These are phyloP conservation scores for Spatholobus suberectus DNA, from an alignment of 306 rosid genomes.

Conservation along the genomic window DNA sequence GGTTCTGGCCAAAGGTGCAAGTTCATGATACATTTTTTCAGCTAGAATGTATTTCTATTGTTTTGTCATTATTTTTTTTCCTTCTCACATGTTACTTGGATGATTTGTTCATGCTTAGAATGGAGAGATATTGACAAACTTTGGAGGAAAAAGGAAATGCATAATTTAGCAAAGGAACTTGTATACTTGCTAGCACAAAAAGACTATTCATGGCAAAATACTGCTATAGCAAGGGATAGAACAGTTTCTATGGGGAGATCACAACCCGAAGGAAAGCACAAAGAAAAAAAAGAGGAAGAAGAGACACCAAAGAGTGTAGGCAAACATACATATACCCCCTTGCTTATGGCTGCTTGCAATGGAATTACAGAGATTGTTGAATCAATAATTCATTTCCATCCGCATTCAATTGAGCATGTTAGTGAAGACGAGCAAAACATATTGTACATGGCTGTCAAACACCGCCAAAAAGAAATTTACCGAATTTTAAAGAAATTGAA, in stretches of 20 bases:
- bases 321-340: conserved; percentile 36
- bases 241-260: conserved; percentile 39
- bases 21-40: conserved; percentile 20
- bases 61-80: neutral
- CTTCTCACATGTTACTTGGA: neutral
- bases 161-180: conserved; percentile 36
- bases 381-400: conserved; percentile 34
- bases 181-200: conserved; percentile 39
- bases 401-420: conserved; percentile 48
- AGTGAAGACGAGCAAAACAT: conserved; percentile 47
- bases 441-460: conserved; percentile 38
- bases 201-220: conserved; percentile 42
- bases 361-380: conserved; percentile 55
- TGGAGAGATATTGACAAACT: conserved; percentile 46
- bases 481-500: conserved; percentile 30
- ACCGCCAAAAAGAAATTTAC: conserved; percentile 35
- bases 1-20: conserved; percentile 44
- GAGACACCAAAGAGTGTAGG: neutral
- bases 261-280: neutral
- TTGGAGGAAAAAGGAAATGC: conserved; percentile 49
- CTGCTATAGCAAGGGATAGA: conserved; percentile 20
- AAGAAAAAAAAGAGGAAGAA: neutral
- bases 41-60: neutral
- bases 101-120: conserved; percentile 29
- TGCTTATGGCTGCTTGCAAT: conserved; percentile 49